Evolutionary conservation across 1,139 yeast species (phyloP).

Genomic region (Zygosaccharomyces pseudobailii): DNA sequence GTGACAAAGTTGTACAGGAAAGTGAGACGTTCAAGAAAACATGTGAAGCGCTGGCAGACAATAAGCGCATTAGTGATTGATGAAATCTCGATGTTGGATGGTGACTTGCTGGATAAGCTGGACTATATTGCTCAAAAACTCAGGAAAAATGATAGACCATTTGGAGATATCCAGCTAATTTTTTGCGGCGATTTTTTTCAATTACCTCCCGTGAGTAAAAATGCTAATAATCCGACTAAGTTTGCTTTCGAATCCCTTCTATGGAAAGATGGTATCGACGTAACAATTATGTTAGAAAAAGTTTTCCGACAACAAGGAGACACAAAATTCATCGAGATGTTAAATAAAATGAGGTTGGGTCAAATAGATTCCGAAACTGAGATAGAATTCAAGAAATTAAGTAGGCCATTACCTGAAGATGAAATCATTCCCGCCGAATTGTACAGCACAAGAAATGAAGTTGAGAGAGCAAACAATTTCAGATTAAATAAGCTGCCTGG

Average conservation of each 20-base stretch:
- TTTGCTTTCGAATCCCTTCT: slow-evolving; percentile 76
- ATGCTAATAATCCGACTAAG: slow-evolving; percentile 28
- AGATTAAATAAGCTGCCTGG: slow-evolving; percentile 53
- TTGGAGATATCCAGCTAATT: slow-evolving; percentile 85
- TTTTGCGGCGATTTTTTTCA: slow-evolving; percentile 91
- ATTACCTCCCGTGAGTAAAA: slow-evolving; percentile 71
- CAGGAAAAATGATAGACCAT: slow-evolving; percentile 51
- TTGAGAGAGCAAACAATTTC: slow-evolving; percentile 65
- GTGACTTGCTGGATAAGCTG: slow-evolving; percentile 63
- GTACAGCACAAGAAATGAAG: slow-evolving; percentile 79
- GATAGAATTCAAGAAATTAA: slow-evolving; percentile 49
- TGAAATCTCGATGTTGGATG: slow-evolving; percentile 89
- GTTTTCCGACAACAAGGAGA: slow-evolving; percentile 94
- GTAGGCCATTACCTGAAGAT: slow-evolving; percentile 51
- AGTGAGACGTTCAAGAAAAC: slow-evolving; percentile 51
- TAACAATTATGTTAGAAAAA: slow-evolving; percentile 65
- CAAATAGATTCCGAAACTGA: slow-evolving; percentile 51
- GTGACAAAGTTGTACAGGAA: slow-evolving; percentile 46
- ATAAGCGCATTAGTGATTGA: slow-evolving; percentile 70
- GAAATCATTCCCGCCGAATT: slow-evolving; percentile 82
- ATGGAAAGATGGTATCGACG: slow-evolving; percentile 64
- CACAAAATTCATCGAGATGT: slow-evolving; percentile 69
- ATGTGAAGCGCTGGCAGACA: slow-evolving; percentile 55
- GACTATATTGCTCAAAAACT: slow-evolving; percentile 58
- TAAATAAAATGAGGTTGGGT: slow-evolving; percentile 84